phyloP scores from a whole-genome alignment of 495 filamentous ascomycete species.

The Lasiosphaeris hirsuta region DNA sequence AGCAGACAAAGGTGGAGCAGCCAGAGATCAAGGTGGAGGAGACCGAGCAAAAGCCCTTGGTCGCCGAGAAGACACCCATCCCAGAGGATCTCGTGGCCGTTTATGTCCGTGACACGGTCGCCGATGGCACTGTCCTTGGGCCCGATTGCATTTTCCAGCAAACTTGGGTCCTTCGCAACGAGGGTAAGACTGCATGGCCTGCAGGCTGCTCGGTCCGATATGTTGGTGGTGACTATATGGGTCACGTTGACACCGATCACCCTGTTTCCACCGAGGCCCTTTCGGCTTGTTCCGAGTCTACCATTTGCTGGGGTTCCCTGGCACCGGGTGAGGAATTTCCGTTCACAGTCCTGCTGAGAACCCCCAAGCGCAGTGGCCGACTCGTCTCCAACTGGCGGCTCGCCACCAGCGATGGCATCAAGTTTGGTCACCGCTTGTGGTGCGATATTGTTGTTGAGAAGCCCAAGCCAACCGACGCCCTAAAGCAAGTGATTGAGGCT shows the following conservation, averaged over 20 bases:
- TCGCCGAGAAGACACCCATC: conserved; percentile 25
- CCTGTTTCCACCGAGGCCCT: conserved; percentile 71
- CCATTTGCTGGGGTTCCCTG: conserved; percentile 65
- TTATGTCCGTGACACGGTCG: conserved; percentile 73
- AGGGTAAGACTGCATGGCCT: conserved; percentile 76
- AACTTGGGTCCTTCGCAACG: conserved; percentile 88
- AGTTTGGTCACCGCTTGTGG: conserved; percentile 93
- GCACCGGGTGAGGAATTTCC: conserved; percentile 67
- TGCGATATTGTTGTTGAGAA: conserved; percentile 75
- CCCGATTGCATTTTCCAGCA: conserved; percentile 76
- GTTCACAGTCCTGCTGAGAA: conserved; percentile 82
- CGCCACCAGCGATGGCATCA: conserved; percentile 71
- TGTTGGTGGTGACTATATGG: conserved; percentile 93
- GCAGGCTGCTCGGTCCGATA: conserved; percentile 87
- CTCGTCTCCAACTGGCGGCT: conserved; percentile 95
- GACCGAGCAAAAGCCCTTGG: conserved; percentile 17
- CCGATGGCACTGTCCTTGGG: conserved; percentile 69
- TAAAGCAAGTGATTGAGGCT: background rate
- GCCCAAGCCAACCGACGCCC: conserved; percentile 16
- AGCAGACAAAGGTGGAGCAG: conserved; percentile 27
- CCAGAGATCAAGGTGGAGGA: conserved; percentile 25
- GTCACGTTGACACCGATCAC: conserved; percentile 73
- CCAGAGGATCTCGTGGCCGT: conserved; percentile 59
- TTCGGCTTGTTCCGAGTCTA: conserved; percentile 72
- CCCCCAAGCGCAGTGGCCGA: conserved; percentile 66